A percentile compares a stretch with the other conserved stretches of the same genome.
These are phyloP conservation scores for Epicoccum sorghinum DNA, from an alignment of 2,329 filamentous ascomycete species.

Conservation along the genomic window DNA sequence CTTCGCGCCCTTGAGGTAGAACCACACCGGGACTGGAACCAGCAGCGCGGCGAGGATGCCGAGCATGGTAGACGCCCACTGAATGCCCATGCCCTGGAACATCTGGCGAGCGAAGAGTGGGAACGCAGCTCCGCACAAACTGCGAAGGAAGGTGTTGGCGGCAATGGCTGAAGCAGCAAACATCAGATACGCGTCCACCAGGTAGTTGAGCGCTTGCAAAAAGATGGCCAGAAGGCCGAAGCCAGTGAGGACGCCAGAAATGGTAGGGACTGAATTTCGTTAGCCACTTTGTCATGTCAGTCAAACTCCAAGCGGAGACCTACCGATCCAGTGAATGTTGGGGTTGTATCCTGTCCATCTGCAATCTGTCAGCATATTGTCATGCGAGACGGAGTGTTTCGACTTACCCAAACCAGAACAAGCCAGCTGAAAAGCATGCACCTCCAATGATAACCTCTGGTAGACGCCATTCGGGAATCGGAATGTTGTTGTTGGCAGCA, in stretches of 20 bases:
- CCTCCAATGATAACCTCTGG: constrained; percentile 62
- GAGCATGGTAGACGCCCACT: constrained; percentile 54
- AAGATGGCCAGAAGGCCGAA: constrained; percentile 65
- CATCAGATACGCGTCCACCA: constrained; percentile 40
- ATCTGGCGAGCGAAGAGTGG: constrained; percentile 63
- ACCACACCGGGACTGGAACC: constrained; percentile 54
- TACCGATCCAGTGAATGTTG: constrained; percentile 50
- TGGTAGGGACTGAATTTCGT: constrained; percentile 38
- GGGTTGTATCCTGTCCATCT: constrained; percentile 51
- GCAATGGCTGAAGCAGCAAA: background rate
- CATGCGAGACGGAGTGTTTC: no score
- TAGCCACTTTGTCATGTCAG: background rate
- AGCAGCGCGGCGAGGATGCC: constrained; percentile 52
- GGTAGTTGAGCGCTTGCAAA: constrained; percentile 64
- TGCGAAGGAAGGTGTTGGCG: constrained; percentile 60
- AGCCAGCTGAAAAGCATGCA: constrained; percentile 48
- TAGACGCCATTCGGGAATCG: constrained; percentile 63
- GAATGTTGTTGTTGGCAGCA: constrained; percentile 56
- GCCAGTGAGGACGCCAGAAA: constrained; percentile 59
- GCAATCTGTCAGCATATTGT: no score
- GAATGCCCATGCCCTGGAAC: constrained; percentile 60
- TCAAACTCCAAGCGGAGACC: background rate
- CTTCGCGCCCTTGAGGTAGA: constrained; percentile 52
- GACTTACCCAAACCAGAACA: constrained; percentile 45
- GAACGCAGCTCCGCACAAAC: constrained; percentile 57